Evolutionary conservation across 1,139 yeast species (phyloP), one percentile per base, ranked within the genome.

Genomic region (Hyphopichia burtonii): DNA sequence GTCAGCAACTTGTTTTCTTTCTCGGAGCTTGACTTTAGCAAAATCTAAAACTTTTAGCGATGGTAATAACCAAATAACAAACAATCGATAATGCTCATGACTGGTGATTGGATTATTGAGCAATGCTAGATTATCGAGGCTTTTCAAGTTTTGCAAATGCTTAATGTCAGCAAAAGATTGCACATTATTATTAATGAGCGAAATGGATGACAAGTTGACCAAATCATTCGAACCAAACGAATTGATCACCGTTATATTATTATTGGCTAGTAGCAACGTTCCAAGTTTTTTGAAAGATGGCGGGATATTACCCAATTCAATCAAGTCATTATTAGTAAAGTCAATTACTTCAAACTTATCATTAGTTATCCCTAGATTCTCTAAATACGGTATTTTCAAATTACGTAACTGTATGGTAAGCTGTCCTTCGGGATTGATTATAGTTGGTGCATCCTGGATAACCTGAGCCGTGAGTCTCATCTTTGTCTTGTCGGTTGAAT

Each of bases 21-120:
- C 96, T 1, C 47, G 46, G 3, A 71, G 68, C 43, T 74, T 81
- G 12, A 91, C 78, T 49, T 78, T 80, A 39, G 72, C 69, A 51
- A 82, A 86, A 58, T 91, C 97, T 36, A 91, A 59, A 0, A 84
- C 73, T 39, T 74, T 67, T 39, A 91, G 58, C 1, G 69, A 58
- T 0, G 96, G 96, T 5, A 85, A 51, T 11, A 78, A 53, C 81
- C 87, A 79, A 2, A 88, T 68, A 2, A 82, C 58, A 55, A 78
- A 77, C 12, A 67, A 51, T 41, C 96, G 67, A 56, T 89, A 90
- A 52, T 84, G 58, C 17, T 73, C 68, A n/a, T 66, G 52, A 17
- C 64, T 54, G 2, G 79, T 61, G 0, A 89, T 71, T 0, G 87
- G 87, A 53, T 89, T 90, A 2, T 83, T 87, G 2, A 61, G 46